Evolutionary conservation across 495 filamentous ascomycete species (phyloP).

Genomic region (Aspergillus leporis): DNA sequence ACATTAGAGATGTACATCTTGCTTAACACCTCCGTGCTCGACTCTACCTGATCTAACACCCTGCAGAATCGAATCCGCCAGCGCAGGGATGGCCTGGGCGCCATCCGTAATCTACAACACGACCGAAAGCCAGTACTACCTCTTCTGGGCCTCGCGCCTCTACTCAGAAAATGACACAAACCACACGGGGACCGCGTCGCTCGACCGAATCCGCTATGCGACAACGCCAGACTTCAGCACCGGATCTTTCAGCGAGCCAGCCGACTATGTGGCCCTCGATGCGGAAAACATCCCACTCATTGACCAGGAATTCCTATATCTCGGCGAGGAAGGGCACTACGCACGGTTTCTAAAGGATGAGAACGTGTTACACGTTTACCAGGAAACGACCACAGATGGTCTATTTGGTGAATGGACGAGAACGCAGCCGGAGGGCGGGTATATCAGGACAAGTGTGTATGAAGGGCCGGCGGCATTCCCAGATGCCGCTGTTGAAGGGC

Average conservation of each 20-base stretch:
- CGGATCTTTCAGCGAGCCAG: conserved; percentile 5
- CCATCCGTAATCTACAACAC: conserved; percentile 13
- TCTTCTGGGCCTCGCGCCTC: conserved; percentile 12
- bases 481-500: not conserved
- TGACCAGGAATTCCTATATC: conserved; percentile 15
- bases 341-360: conserved; percentile 13
- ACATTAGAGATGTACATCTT: conserved; percentile 12
- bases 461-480: conserved; percentile 14
- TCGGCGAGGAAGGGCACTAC: conserved; percentile 5
- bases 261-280: conserved; percentile 15
- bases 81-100: conserved; percentile 15
- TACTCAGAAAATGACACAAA: not conserved
- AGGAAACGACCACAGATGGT: conserved; percentile 11
- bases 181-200: conserved; percentile 5
- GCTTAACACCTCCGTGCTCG: too few relatives aligned
- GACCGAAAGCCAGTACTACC: conserved; percentile 10
- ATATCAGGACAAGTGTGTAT: conserved; percentile 5
- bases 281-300: conserved; percentile 12
- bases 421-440: not conserved
- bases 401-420: conserved; percentile 14
- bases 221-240: conserved; percentile 14
- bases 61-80: conserved; percentile 11
- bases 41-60: too few relatives aligned
- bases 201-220: conserved; percentile 15
- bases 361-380: conserved; percentile 12